Percentiles rank a stretch among this genome's conserved stretches.
These are phyloP conservation scores for Quambalaria eucalypti DNA, from an alignment of 1,284 basidiomycete species.

Conservation along the genomic window DNA sequence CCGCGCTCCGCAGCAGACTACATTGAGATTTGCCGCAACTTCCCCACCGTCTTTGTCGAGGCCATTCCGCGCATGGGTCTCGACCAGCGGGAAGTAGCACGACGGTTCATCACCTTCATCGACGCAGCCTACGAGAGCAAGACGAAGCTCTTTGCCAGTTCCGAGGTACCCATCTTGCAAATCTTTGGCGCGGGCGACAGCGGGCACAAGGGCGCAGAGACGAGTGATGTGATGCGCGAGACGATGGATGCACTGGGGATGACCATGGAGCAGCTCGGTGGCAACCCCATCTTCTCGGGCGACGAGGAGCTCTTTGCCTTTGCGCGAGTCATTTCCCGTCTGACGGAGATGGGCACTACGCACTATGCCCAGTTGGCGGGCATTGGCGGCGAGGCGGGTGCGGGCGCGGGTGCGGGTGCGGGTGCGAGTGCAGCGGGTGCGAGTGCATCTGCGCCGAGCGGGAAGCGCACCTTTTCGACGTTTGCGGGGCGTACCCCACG, in stretches of 20 bases:
- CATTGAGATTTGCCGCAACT: conserved; percentile 79
- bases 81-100: conserved; percentile 68
- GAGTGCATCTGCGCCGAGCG: too few relatives aligned
- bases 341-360: conserved; percentile 42
- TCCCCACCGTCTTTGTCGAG: conserved; percentile 76
- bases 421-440: too few relatives aligned
- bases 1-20: conserved; percentile 92
- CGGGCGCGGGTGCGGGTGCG: too few relatives aligned
- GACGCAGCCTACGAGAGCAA: conserved; percentile 59
- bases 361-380: conserved; percentile 19
- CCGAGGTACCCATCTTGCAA: conserved; percentile 39
- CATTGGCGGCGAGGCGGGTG: too few relatives aligned
- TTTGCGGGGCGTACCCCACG: too few relatives aligned
- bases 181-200: conserved; percentile 23
- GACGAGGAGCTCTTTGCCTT: conserved; percentile 46
- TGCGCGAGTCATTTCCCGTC: conserved; percentile 39
- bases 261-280: conserved; percentile 41
- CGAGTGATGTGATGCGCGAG: conserved; percentile 35
- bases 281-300: conserved; percentile 41
- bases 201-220: conserved; percentile 17
- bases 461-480: too few relatives aligned
- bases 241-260: conserved; percentile 44
- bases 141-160: conserved; percentile 31
- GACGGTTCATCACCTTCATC: conserved; percentile 94
- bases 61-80: conserved; percentile 79